Percentiles rank a stretch among this genome's conserved stretches.
phyloP scores from a whole-genome alignment of 768 basidiomycete species.

The Boletus rubropictus region DNA sequence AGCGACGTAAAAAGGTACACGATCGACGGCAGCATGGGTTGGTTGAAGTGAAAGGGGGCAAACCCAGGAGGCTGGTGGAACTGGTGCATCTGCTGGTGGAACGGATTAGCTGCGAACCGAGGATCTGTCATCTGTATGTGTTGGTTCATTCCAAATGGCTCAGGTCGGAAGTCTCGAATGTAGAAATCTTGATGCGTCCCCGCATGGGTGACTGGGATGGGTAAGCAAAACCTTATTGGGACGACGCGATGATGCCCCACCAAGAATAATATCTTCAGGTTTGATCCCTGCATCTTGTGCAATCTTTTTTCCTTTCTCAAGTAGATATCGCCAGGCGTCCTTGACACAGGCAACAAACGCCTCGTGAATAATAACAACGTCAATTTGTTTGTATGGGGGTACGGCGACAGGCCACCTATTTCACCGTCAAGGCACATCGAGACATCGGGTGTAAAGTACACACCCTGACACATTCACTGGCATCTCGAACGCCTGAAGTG shows the following conservation, averaged over 20 bases:
- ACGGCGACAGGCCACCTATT: conserved; percentile 43
- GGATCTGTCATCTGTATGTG: background rate
- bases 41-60: conserved; percentile 14
- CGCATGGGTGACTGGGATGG: conserved; percentile 34
- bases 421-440: background rate
- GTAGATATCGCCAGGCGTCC: conserved; percentile 38
- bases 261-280: conserved; percentile 39
- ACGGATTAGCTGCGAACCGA: conserved; percentile 6
- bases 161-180: conserved; percentile 31
- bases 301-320: conserved; percentile 29
- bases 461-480: conserved; percentile 31
- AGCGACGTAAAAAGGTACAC: conserved; percentile 41
- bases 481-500: conserved; percentile 32
- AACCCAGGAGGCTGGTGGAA: conserved; percentile 13
- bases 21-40: conserved; percentile 32
- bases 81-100: conserved; percentile 14
- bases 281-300: conserved; percentile 30
- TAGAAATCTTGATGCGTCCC: conserved; percentile 40
- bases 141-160: conserved; percentile 14
- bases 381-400: conserved; percentile 32
- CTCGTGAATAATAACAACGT: conserved; percentile 37
- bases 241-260: conserved; percentile 21
- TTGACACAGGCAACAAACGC: conserved; percentile 21
- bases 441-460: conserved; percentile 7
- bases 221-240: background rate